Conservation (phyloP, 768 basidiomycete genomes). For the Boletus edulis region DNA sequence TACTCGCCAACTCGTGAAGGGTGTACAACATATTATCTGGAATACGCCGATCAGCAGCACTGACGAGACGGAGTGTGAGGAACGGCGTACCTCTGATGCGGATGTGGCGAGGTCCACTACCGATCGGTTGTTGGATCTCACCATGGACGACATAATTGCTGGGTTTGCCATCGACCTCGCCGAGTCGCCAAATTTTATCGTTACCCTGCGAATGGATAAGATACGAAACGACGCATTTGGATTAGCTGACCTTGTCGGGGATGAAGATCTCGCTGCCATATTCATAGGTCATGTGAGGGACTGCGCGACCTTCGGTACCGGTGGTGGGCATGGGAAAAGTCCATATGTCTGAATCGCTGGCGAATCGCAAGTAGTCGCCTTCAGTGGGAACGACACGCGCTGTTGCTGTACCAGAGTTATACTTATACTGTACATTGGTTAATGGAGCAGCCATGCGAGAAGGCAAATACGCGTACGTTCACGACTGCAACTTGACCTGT, state of each 20-base stretch:
- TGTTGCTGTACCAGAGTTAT: slow-evolving; percentile 52
- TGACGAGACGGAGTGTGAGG: neutral
- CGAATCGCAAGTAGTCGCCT: slow-evolving; percentile 35
- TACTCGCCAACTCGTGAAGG: slow-evolving; percentile 55
- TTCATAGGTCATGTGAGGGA: slow-evolving; percentile 67
- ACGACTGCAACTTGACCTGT: slow-evolving; percentile 56
- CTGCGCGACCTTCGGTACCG: slow-evolving; percentile 36
- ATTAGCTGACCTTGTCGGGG: slow-evolving; percentile 55
- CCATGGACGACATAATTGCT: slow-evolving; percentile 56
- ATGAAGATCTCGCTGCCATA: slow-evolving; percentile 56
- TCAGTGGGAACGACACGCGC: slow-evolving; percentile 49
- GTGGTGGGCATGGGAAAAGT: slow-evolving; percentile 49
- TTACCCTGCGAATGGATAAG: slow-evolving; percentile 43
- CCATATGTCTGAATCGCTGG: slow-evolving; percentile 38
- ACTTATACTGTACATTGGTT: slow-evolving; percentile 45
- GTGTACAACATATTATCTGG: slow-evolving; percentile 50
- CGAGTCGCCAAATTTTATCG: slow-evolving; percentile 69
- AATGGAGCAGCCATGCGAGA: neutral
- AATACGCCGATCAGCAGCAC: neutral
- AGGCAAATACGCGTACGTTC: slow-evolving; percentile 41
- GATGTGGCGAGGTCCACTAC: slow-evolving; percentile 64
- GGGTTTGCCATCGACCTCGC: slow-evolving; percentile 35
- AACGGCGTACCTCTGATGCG: slow-evolving; percentile 32
- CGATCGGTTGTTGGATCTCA: slow-evolving; percentile 54
- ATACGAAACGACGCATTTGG: neutral